A percentile compares a stretch with the other conserved stretches of the same genome.
These are phyloP conservation scores for Rutidosis leptorrhynchoides DNA, from an alignment of 129 eudicot species.

Conservation along the genomic window DNA sequence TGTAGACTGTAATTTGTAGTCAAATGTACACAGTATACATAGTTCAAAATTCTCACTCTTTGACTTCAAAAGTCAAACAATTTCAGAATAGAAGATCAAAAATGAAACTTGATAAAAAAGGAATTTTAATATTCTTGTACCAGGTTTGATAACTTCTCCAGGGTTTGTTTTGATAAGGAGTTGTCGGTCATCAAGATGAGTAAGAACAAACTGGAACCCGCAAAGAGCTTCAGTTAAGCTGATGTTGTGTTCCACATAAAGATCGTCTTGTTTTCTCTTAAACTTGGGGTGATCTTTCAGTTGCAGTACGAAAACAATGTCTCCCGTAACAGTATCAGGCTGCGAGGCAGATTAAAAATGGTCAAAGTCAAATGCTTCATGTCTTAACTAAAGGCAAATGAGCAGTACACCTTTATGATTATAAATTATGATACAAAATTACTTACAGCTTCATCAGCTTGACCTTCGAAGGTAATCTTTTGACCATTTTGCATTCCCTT, in stretches of 20 bases:
- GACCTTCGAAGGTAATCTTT: conserved; percentile 55
- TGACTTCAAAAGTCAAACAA: background rate
- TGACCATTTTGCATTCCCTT: conserved; percentile 80
- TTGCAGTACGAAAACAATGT: conserved; percentile 54
- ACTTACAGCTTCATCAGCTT: conserved; percentile 86
- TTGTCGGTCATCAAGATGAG: conserved; percentile 75
- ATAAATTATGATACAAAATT: background rate
- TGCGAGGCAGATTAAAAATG: conserved; percentile 34
- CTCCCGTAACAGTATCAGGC: conserved; percentile 75
- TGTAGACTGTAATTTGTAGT: background rate
- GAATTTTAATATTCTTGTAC: conserved; percentile 28
- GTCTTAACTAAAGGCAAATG: background rate
- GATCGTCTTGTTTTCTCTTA: conserved; percentile 65
- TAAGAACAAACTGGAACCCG: conserved; percentile 59
- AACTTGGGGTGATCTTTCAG: conserved; percentile 62
- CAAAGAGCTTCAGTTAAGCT: conserved; percentile 65
- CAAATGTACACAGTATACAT: background rate
- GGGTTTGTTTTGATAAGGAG: conserved; percentile 67
- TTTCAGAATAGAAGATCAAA: background rate
- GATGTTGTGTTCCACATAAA: conserved; percentile 56
- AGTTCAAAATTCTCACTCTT: background rate
- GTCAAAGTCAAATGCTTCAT: conserved; percentile 18
- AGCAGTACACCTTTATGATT: background rate
- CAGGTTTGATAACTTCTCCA: conserved; percentile 78
- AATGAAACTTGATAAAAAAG: background rate